A percentile compares a stretch with the other conserved stretches of the same genome.
phyloP scores from a whole-genome alignment of 495 filamentous ascomycete genomes.

The Cladorrhinum samala region DNA sequence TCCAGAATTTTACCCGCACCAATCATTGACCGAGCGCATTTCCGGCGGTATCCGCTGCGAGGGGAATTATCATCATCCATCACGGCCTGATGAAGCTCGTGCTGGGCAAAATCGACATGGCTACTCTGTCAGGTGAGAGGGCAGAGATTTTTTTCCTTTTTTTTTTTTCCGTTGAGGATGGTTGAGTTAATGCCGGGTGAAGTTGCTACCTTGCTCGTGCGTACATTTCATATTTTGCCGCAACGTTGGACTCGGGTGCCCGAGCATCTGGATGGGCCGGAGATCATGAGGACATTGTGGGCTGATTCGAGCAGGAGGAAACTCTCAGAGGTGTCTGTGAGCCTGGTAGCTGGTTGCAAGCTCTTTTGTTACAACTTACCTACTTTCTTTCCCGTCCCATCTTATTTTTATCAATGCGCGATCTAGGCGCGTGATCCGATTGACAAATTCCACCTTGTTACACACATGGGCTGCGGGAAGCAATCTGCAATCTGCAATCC shows the following conservation, averaged over 20 bases:
- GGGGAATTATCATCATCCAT: not conserved
- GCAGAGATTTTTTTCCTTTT: conserved; percentile 21
- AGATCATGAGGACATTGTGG: conserved; percentile 10
- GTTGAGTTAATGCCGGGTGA: not conserved
- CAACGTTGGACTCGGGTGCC: conserved; percentile 8
- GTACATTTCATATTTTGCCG: not conserved
- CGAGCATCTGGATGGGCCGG: conserved; percentile 6
- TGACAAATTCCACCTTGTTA: no score
- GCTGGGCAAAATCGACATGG: conserved; percentile 2
- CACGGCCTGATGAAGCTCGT: not conserved
- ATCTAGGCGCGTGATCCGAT: conserved; percentile 9
- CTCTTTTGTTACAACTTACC: no score
- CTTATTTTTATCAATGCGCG: not conserved
- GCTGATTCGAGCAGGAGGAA: conserved; percentile 3
- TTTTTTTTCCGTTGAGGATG: conserved; percentile 1
- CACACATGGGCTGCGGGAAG: no score
- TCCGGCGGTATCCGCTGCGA: conserved; percentile 22
- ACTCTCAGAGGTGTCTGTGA: no score
- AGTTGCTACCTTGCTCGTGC: conserved; percentile 6
- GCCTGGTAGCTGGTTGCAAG: not conserved
- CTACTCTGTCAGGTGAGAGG: conserved; percentile 27
- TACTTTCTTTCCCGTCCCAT: no score
- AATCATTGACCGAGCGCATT: conserved; percentile 21
- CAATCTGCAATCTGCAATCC: conserved; percentile 6
- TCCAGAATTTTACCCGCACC: conserved; percentile 32